These are phyloP conservation scores for Nannizziopsis barbatae DNA, from an alignment of 2,329 filamentous ascomycete genomes.

Conservation along the genomic window DNA sequence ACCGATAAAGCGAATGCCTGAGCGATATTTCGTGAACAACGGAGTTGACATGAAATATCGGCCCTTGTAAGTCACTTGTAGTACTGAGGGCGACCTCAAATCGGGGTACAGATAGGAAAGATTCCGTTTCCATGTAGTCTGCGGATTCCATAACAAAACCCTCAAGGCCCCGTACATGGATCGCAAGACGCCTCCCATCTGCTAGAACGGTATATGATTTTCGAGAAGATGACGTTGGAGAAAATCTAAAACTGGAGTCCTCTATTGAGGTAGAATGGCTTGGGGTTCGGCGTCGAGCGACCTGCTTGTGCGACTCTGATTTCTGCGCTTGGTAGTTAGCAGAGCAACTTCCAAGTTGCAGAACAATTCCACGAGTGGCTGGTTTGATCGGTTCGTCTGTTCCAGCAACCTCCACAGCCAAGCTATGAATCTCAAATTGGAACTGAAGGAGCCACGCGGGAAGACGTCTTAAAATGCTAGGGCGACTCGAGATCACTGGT, in stretches of 20 bases:
- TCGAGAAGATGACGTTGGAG: conserved; percentile 38
- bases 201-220: conserved; percentile 37
- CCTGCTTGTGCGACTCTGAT: conserved; percentile 44
- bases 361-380: conserved; percentile 66
- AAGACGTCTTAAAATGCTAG: conserved; percentile 63
- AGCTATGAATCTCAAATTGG: conserved; percentile 74
- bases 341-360: conserved; percentile 80
- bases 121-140: conserved; percentile 71
- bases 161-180: conserved; percentile 75
- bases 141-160: conserved; percentile 81
- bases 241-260: conserved; percentile 47
- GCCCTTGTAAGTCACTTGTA: conserved; percentile 72
- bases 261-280: conserved; percentile 58
- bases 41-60: conserved; percentile 76
- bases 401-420: conserved; percentile 82
- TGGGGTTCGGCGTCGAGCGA: conserved; percentile 58
- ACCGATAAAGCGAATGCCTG: conserved; percentile 86
- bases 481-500: conserved; percentile 42
- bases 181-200: conserved; percentile 69
- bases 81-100: conserved; percentile 82
- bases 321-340: conserved; percentile 80
- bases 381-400: conserved; percentile 73
- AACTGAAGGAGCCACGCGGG: conserved; percentile 78
- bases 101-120: conserved; percentile 73
- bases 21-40: conserved; percentile 66